Conservation (phyloP, 1,284 basidiomycete genomes). For the Ceraceosorus guamensis region DNA sequence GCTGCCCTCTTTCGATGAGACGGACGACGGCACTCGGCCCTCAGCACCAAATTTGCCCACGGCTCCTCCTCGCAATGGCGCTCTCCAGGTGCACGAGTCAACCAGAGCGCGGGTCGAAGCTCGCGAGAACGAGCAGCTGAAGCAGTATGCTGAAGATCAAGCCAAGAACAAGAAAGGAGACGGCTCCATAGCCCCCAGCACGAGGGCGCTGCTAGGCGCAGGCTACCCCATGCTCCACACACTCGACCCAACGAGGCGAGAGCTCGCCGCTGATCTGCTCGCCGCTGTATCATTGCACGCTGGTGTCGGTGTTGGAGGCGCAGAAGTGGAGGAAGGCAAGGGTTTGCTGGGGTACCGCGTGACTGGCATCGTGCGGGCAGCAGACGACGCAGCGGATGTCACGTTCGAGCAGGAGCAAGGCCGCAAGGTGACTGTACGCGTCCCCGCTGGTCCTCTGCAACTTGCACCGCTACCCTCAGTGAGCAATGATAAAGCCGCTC, state of each 20-base stretch:
- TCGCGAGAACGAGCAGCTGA: constrained; percentile 7
- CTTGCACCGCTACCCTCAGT: constrained; percentile 30
- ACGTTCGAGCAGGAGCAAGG: constrained; percentile 27
- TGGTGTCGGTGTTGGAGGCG: constrained; percentile 25
- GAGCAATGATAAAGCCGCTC: constrained; percentile 1
- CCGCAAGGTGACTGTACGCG: constrained; percentile 15
- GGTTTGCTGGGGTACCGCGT: constrained; percentile 41
- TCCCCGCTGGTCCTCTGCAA: constrained; percentile 33
- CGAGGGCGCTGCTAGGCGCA: constrained; percentile 30
- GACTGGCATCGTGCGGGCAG: constrained; percentile 19
- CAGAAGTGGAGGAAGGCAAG: constrained; percentile 15
- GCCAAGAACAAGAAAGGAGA: neutral
- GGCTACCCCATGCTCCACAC: constrained; percentile 39
- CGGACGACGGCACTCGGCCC: constrained; percentile 5
- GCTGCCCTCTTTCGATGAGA: constrained; percentile 4
- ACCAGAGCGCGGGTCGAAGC: constrained; percentile 10
- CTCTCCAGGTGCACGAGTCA: constrained; percentile 8
- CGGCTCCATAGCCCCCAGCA: constrained; percentile 23
- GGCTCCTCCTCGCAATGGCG: constrained; percentile 10
- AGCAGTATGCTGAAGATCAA: constrained; percentile 2
- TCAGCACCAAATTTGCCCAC: neutral
- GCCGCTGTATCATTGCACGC: constrained; percentile 29
- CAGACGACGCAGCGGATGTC: constrained; percentile 19
- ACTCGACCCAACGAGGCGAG: constrained; percentile 28
- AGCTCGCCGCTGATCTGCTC: constrained; percentile 35